Conservation (phyloP, 164 flowering plant species). For the Piper betle region DNA sequence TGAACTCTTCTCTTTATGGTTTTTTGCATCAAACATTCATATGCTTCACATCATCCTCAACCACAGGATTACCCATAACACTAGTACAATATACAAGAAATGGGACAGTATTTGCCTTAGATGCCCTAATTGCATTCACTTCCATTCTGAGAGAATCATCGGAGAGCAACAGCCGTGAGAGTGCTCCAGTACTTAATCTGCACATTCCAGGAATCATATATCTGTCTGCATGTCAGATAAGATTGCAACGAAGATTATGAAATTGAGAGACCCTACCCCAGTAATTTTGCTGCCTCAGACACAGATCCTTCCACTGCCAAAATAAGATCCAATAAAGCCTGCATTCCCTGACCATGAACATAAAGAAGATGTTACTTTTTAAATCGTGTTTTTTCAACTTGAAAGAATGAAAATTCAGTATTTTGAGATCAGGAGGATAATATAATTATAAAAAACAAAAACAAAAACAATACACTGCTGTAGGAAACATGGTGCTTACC, state of each 20-base stretch:
- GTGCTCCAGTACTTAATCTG: conserved; percentile 89
- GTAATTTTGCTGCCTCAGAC: conserved; percentile 59
- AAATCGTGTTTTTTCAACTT: neutral
- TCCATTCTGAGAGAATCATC: conserved; percentile 78
- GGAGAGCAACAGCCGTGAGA: conserved; percentile 70
- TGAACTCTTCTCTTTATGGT: too few relatives aligned
- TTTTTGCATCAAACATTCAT: too few relatives aligned
- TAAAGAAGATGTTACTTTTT: neutral
- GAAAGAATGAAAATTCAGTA: neutral
- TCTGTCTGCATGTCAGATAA: neutral
- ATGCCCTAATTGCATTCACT: conserved; percentile 66
- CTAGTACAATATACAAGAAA: too few relatives aligned
- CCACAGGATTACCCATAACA: neutral
- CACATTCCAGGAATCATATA: neutral
- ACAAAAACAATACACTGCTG: neutral
- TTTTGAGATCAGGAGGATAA: too few relatives aligned
- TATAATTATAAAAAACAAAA: too few relatives aligned
- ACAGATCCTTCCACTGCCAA: conserved; percentile 70
- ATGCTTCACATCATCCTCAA: too few relatives aligned
- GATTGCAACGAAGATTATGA: neutral
- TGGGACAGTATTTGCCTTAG: conserved; percentile 39
- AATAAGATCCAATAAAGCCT: conserved; percentile 72
- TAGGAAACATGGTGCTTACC: conserved; percentile 23
- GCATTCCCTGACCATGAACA: conserved; percentile 58
- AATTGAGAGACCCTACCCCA: conserved; percentile 39